Percentiles rank a stretch among this genome's conserved stretches.
Conservation (phyloP, 169 alveolate genomes). For the Eimeria mitis region DNA sequence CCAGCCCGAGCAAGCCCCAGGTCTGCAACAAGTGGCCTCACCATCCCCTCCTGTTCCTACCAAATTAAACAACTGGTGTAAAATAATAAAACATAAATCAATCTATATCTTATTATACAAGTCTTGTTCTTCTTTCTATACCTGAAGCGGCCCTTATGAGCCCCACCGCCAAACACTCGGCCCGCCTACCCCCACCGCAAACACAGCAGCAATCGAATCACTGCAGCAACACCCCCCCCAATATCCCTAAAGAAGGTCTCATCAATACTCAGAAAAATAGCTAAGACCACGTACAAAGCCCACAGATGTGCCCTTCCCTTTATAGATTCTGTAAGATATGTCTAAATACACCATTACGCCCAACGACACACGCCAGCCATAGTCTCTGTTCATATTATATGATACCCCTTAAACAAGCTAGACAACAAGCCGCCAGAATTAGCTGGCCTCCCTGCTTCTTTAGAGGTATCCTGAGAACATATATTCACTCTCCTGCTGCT, state of each 20-base stretch:
- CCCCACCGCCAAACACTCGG: background rate
- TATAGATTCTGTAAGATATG: background rate
- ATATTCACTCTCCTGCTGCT: background rate
- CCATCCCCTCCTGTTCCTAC: background rate
- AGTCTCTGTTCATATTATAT: background rate
- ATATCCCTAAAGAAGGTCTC: background rate
- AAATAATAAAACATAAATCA: background rate
- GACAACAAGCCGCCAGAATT: no score
- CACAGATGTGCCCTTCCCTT: background rate
- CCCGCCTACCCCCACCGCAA: constrained; percentile 12
- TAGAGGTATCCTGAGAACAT: background rate
- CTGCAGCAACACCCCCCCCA: background rate
- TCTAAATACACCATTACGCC: background rate
- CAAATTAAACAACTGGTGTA: background rate
- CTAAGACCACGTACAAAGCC: background rate
- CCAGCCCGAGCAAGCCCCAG: constrained; percentile 71
- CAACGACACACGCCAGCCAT: background rate
- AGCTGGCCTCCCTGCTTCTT: background rate
- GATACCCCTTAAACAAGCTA: background rate
- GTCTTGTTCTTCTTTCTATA: background rate
- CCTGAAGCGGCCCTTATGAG: background rate
- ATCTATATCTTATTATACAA: background rate
- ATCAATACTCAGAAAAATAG: background rate
- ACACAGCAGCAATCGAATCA: constrained; percentile 3
- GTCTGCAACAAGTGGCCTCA: constrained; percentile 54